These are phyloP conservation scores for Suhomyces xylopsoci DNA, from an alignment of 805 yeast species.

Conservation along the genomic window DNA sequence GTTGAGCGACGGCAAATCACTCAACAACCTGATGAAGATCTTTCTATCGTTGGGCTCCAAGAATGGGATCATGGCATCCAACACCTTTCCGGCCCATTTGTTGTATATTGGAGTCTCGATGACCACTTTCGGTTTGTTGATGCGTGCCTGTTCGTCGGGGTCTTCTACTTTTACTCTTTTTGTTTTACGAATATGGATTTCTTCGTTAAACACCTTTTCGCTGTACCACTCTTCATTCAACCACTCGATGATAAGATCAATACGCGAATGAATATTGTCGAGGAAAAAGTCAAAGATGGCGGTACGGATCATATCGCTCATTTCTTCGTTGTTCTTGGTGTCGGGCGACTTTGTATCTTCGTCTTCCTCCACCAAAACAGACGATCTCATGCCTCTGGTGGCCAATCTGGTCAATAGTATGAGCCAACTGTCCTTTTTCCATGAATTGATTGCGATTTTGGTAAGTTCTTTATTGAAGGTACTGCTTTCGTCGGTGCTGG, in stretches of 20 bases:
- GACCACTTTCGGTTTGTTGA: background rate
- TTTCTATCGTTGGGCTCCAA: slow-evolving; percentile 79
- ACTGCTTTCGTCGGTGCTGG: slow-evolving; percentile 17
- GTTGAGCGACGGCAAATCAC: slow-evolving; percentile 81
- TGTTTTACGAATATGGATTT: slow-evolving; percentile 10
- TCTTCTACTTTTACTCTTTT: slow-evolving; percentile 14
- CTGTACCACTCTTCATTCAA: slow-evolving; percentile 91
- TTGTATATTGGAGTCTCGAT: slow-evolving; percentile 50
- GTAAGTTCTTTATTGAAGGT: slow-evolving; percentile 51
- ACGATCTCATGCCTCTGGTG: slow-evolving; percentile 65
- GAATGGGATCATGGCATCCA: slow-evolving; percentile 81
- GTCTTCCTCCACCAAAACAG: slow-evolving; percentile 9
- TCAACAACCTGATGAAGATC: slow-evolving; percentile 73
- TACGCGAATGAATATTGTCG: slow-evolving; percentile 64
- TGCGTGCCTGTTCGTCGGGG: background rate
- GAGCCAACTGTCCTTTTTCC: slow-evolving; percentile 73
- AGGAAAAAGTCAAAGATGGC: slow-evolving; percentile 71
- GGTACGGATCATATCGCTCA: slow-evolving; percentile 62
- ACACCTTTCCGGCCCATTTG: slow-evolving; percentile 64
- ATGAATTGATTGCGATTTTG: slow-evolving; percentile 48
- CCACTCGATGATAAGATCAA: slow-evolving; percentile 86
- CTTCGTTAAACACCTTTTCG: slow-evolving; percentile 45
- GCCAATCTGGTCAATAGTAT: slow-evolving; percentile 71
- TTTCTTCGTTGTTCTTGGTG: slow-evolving; percentile 29
- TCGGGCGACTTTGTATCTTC: slow-evolving; percentile 19